phyloP scores from a whole-genome alignment of 345 rosid genomes.

The Euclidium syriacum region DNA sequence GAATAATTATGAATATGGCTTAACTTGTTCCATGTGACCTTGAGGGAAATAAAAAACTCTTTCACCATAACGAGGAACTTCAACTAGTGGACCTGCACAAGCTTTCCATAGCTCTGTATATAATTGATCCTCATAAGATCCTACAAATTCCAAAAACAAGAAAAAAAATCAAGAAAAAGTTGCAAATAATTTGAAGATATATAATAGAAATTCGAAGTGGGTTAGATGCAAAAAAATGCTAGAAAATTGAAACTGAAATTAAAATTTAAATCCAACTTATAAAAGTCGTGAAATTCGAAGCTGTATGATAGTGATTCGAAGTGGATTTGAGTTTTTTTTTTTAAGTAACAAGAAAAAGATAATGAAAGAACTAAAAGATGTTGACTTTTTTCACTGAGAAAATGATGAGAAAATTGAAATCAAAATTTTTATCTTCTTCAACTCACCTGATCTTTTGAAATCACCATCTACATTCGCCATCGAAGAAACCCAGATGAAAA shows the following conservation, averaged over 20 bases:
- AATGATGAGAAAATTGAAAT: not conserved
- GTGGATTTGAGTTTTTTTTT: not conserved
- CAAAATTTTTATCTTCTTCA: not conserved
- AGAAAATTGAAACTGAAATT: too few relatives aligned
- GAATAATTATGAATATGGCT: not conserved
- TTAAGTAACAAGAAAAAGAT: not conserved
- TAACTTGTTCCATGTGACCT: constrained; percentile 82
- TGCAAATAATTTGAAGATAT: constrained; percentile 1
- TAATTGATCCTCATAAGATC: constrained; percentile 37
- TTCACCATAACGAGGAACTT: constrained; percentile 55
- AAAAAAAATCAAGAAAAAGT: not conserved
- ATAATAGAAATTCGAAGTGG: not conserved
- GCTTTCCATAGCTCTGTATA: constrained; percentile 70
- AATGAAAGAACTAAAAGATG: constrained; percentile 16
- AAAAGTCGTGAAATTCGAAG: not conserved
- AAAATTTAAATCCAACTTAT: too few relatives aligned
- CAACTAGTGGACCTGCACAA: constrained; percentile 75
- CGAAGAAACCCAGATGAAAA: constrained; percentile 6
- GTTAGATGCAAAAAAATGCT: too few relatives aligned
- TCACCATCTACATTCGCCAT: constrained; percentile 48
- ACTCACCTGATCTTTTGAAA: constrained; percentile 38
- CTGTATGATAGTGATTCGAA: not conserved
- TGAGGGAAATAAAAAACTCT: constrained; percentile 71
- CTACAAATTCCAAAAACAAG: not conserved
- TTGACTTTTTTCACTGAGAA: constrained; percentile 13